Base-by-base conservation (phyloP, 768 basidiomycete species). In the Auriculariales sp. region DNA sequence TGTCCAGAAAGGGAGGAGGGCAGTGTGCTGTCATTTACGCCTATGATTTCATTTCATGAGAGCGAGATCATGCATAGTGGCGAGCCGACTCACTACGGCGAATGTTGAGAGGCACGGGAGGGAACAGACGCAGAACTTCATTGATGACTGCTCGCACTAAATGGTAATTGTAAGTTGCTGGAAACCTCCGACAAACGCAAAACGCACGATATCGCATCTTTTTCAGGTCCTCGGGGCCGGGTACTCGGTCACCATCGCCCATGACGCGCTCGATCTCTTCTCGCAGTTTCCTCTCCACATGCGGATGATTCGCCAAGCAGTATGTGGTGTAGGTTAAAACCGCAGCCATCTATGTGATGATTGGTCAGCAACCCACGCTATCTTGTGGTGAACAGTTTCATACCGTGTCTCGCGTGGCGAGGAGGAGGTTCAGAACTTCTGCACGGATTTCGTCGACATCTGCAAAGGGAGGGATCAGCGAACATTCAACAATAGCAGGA, bases 381-480 rank as follows among this genome's bases (percentile, higher is more conserved):
- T 12, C n/a, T 19, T 6, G 32, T 50, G 48, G 5, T 32, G 35
- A n/a, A 36, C 19, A 11, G 24, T n/a, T 4, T n/a, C 49, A 11
- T 25, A 53, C 52, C 15, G 68, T 68, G 52, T 69, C 68, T 17
- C 66, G 54, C 14, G 64, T 58, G 9, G 68, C 68, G 14, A 68
- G 56, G 2, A 69, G 58, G 45, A 68, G 58, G 48, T 69, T 69
- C 51, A 68, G 59, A n/a, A 67, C 52, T 46, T 68, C 63, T 49
- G 67, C 66, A 45, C 64, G 59, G 17, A 69, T 56, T 25, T 58
- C 29, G 24, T 61, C 57, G 3, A 39, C 17, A 49, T 66, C 66
- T 68, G 30, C 15, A 12, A n/a, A 10, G 19, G 32, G 27, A 35
- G 9, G 28, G 29, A 25, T 45, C 35, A 15, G 39, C 32, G 27